Conservation (phyloP, 2,329 filamentous ascomycete species). For the Elsinoe arachidis region DNA sequence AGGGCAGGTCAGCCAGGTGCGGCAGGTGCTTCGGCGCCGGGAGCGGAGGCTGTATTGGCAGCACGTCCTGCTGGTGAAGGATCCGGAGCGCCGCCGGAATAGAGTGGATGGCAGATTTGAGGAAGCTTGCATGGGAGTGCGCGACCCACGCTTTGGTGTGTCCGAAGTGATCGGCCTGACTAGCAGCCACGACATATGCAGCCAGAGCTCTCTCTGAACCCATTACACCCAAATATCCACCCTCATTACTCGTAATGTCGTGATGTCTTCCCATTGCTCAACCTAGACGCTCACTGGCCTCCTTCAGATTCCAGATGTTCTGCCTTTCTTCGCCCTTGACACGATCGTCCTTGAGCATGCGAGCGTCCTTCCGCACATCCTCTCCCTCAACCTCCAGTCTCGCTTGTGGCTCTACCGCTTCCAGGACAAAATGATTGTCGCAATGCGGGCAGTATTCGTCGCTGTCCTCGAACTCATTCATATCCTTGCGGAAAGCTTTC, state of each 20-base stretch:
- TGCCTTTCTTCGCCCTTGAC: conserved; percentile 51
- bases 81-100: conserved; percentile 17
- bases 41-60: conserved; percentile 28
- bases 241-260: not conserved
- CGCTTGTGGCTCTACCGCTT: conserved; percentile 75
- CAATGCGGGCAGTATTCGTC: conserved; percentile 99
- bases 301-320: conserved; percentile 68
- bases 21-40: conserved; percentile 19
- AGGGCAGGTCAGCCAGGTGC: conserved; percentile 26
- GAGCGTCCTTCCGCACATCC: conserved; percentile 72
- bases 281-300: conserved; percentile 66
- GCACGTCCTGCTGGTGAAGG: conserved; percentile 29
- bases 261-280: conserved; percentile 35
- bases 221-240: not conserved
- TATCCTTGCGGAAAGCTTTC: conserved; percentile 95
- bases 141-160: no score
- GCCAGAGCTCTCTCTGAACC: no score
- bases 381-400: conserved; percentile 82
- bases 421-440: conserved; percentile 95
- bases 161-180: no score
- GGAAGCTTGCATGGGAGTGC: not conserved
- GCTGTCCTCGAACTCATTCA: conserved; percentile 83
- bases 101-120: conserved; percentile 19
- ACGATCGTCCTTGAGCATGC: conserved; percentile 88
- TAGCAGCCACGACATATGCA: no score